Evolutionary conservation across 2,329 filamentous ascomycete genomes (phyloP).

Genomic region (Simplicillium sp.): DNA sequence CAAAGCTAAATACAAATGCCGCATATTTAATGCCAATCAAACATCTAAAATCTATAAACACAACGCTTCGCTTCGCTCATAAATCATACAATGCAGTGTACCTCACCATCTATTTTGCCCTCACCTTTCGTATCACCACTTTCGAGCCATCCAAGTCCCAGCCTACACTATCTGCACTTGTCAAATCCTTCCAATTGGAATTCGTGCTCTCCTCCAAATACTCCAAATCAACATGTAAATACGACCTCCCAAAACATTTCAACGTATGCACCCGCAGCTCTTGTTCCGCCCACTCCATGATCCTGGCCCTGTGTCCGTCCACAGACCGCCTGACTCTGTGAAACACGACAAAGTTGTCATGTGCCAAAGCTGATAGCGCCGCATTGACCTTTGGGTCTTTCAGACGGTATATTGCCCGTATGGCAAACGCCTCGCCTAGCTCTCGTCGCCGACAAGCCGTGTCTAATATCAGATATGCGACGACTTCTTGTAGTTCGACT

Average conservation of each 20-base stretch:
- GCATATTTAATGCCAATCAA: too few species aligned
- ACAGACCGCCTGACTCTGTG: constrained; percentile 61
- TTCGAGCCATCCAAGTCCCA: constrained; percentile 70
- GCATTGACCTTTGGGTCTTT: constrained; percentile 59
- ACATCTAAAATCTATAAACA: too few species aligned
- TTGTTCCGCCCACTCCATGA: constrained; percentile 75
- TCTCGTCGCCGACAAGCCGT: constrained; percentile 76
- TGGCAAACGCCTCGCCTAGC: constrained; percentile 60
- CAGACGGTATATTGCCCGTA: constrained; percentile 52
- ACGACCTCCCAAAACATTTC: constrained; percentile 78
- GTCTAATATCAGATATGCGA: constrained; percentile 76
- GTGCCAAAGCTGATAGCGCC: constrained; percentile 60
- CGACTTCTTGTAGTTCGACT: constrained; percentile 69
- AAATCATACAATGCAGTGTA: too few species aligned
- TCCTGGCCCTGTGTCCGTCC: constrained; percentile 67
- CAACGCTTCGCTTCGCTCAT: too few species aligned
- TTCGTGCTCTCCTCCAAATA: constrained; percentile 64
- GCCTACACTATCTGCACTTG: constrained; percentile 61
- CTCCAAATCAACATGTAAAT: constrained; percentile 59
- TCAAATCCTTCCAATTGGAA: constrained; percentile 63
- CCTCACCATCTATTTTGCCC: constrained; percentile 14
- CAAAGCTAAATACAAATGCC: too few species aligned
- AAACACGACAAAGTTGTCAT: constrained; percentile 77
- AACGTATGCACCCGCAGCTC: constrained; percentile 67
- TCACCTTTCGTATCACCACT: constrained; percentile 63